phyloP scores from a whole-genome alignment of 345 rosid genomes.

The Heritiera littoralis region DNA sequence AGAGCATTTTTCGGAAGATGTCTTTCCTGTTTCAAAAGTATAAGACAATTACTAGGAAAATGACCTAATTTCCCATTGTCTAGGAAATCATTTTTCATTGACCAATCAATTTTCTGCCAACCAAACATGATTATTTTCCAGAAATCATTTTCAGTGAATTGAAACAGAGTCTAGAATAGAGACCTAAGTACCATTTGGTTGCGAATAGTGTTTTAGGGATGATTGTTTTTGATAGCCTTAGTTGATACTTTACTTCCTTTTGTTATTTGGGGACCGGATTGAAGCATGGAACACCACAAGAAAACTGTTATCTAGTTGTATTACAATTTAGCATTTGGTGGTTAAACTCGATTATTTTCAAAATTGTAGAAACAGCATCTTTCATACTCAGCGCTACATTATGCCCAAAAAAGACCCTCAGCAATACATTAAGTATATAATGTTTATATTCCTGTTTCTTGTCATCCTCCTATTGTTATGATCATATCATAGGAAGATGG shows the following conservation, averaged over 20 bases:
- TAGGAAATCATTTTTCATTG: no score
- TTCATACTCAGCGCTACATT: background rate
- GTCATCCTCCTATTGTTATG: background rate
- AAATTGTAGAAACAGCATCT: background rate
- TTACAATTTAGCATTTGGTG: no score
- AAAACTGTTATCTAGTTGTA: background rate
- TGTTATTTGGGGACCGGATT: background rate
- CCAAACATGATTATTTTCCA: no score
- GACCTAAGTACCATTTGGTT: background rate
- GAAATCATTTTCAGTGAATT: no score
- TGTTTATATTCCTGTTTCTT: background rate
- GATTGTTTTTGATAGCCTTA: background rate
- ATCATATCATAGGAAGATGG: background rate
- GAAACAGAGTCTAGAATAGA: background rate
- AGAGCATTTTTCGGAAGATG: no score
- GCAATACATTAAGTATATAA: background rate
- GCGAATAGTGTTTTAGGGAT: background rate
- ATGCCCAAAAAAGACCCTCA: background rate
- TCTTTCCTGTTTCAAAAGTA: no score
- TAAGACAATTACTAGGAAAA: no score
- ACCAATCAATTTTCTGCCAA: no score
- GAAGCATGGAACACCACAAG: conserved; percentile 3
- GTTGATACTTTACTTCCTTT: background rate
- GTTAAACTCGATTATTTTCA: background rate
- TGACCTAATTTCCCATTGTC: no score